Evolutionary conservation across 2,329 filamentous ascomycete genomes (phyloP).

Genomic region (Verticillium zaregamsianum): DNA sequence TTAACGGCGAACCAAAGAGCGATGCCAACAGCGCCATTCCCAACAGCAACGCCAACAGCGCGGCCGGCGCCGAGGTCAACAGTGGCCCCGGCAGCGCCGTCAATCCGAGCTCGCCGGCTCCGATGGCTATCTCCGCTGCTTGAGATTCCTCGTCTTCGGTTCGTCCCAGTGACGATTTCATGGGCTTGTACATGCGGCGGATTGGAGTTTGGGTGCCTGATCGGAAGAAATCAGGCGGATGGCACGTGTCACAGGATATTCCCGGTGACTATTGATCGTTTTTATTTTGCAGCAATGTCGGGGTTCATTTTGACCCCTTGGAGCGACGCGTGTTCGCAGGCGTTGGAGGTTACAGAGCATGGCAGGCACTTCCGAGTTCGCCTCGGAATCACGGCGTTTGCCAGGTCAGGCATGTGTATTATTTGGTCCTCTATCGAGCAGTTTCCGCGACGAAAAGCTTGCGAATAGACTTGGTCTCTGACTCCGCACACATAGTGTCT

Average conservation of each 20-base stretch:
- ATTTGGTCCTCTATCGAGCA: neutral
- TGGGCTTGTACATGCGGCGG: constrained; percentile 4
- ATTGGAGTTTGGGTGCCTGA: constrained; percentile 10
- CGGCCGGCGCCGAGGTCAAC: constrained; percentile 48
- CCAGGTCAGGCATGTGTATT: neutral
- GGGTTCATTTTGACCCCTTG: neutral
- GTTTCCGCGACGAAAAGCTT: neutral
- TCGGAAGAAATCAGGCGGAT: neutral
- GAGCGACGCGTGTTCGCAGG: neutral
- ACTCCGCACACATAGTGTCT: neutral
- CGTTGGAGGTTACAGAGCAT: neutral
- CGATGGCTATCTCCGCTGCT: constrained; percentile 41
- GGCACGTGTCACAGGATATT: neutral
- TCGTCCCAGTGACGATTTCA: neutral
- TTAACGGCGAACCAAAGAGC: constrained; percentile 46
- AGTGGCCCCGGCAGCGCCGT: constrained; percentile 42
- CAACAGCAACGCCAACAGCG: constrained; percentile 13
- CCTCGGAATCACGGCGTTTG: neutral
- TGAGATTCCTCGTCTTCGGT: neutral
- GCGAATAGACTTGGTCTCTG: neutral
- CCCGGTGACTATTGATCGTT: neutral
- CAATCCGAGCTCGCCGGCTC: constrained; percentile 48
- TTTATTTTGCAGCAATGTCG: neutral
- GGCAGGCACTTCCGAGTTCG: neutral
- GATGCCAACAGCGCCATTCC: constrained; percentile 36